Evolutionary conservation across 495 filamentous ascomycete genomes (phyloP).

Genomic region (Lophiotrema nucula): DNA sequence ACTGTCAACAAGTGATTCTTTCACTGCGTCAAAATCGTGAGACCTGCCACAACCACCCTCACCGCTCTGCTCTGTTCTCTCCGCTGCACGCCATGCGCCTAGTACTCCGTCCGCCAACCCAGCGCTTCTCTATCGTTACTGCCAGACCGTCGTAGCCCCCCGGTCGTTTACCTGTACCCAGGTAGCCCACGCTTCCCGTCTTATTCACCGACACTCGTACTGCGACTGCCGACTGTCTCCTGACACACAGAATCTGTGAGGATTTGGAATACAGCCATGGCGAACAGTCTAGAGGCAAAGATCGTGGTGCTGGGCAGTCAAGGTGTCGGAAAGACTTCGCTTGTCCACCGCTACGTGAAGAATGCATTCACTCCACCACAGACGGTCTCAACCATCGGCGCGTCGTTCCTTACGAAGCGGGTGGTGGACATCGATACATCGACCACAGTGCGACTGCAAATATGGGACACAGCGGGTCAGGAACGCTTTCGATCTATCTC

Average conservation of each 20-base stretch:
- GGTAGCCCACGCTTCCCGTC: background rate
- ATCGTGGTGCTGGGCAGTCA: conserved; percentile 41
- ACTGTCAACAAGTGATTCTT: background rate
- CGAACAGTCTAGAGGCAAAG: conserved; percentile 73
- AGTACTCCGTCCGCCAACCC: conserved; percentile 10
- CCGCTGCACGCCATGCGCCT: conserved; percentile 25
- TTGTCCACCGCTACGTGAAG: conserved; percentile 83
- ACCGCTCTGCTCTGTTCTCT: too few species aligned
- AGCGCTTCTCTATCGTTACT: background rate
- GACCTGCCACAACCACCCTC: conserved; percentile 8
- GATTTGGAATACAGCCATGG: conserved; percentile 48
- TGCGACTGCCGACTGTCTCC: background rate
- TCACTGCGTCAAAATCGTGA: conserved; percentile 10
- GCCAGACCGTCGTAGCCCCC: background rate
- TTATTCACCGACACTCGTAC: conserved; percentile 11
- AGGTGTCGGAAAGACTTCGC: conserved; percentile 93
- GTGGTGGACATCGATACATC: conserved; percentile 81
- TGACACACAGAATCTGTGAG: background rate
- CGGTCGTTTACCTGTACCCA: conserved; percentile 7
- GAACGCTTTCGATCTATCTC: conserved; percentile 94
- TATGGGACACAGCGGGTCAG: conserved; percentile 94
- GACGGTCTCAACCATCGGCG: conserved; percentile 81
- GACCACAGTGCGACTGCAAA: conserved; percentile 78
- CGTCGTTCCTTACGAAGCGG: conserved; percentile 90
- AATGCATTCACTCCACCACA: conserved; percentile 69